Evolutionary conservation across 345 rosid species (phyloP).

Genomic region (Lagerstroemia speciosa): DNA sequence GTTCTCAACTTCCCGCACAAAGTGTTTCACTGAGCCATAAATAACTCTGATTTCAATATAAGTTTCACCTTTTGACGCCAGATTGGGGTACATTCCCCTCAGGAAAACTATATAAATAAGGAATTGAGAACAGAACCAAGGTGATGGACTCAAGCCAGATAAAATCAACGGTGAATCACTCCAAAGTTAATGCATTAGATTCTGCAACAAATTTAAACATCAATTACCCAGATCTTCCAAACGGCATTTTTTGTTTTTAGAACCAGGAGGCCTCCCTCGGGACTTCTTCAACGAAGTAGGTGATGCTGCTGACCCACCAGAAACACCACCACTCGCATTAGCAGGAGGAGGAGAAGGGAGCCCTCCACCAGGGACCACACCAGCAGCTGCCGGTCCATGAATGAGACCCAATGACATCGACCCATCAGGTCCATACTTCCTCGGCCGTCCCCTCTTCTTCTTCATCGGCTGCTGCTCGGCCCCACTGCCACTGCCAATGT

Average conservation of each 20-base stretch:
- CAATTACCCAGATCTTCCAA: slow-evolving; percentile 48
- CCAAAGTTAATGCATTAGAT: background rate
- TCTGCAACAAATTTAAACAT: background rate
- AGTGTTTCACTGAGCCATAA: background rate
- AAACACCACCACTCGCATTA: slow-evolving; percentile 1
- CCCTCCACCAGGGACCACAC: slow-evolving; percentile 4
- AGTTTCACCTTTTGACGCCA: background rate
- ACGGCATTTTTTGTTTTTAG: slow-evolving; percentile 46
- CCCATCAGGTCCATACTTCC: slow-evolving; percentile 62
- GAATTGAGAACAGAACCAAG: background rate
- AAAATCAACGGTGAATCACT: background rate
- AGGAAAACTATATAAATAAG: background rate
- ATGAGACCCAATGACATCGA: slow-evolving; percentile 31
- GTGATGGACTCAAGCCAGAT: background rate
- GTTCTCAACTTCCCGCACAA: background rate
- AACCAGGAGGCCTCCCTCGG: slow-evolving; percentile 88
- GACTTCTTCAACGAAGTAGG: slow-evolving; percentile 40
- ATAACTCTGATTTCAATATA: background rate
- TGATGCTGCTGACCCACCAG: slow-evolving; percentile 22
- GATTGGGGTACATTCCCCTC: background rate
- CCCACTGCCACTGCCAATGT: slow-evolving; percentile 16
- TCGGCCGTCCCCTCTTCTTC: slow-evolving; percentile 65
- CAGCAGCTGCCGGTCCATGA: slow-evolving; percentile 16
- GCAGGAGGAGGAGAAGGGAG: slow-evolving; percentile 2
- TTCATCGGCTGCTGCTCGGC: slow-evolving; percentile 20